These are phyloP conservation scores for Ogataea hybrid DNA, from an alignment of 1,139 yeast species.

Conservation along the genomic window DNA sequence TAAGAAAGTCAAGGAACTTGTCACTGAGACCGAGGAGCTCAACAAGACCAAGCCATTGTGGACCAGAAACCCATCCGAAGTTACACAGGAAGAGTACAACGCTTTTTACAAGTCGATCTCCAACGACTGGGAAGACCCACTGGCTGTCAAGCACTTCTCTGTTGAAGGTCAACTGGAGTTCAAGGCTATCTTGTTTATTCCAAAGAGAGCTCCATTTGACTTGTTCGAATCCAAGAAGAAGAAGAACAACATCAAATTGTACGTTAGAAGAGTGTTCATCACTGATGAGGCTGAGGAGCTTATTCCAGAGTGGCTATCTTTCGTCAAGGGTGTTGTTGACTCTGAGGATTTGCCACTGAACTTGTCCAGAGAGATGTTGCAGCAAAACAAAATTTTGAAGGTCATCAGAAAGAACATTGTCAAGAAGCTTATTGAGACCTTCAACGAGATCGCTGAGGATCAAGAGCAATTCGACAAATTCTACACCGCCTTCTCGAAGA, in stretches of 20 bases:
- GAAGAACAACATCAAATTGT: slow-evolving; percentile 98
- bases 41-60: slow-evolving; percentile 99
- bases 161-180: slow-evolving; percentile 99
- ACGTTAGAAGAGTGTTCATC: slow-evolving; percentile 99
- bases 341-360: slow-evolving; percentile 99
- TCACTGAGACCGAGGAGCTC: slow-evolving; percentile 93
- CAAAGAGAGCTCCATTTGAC: slow-evolving; percentile 99
- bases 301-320: slow-evolving; percentile 98
- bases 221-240: slow-evolving; percentile 97
- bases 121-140: slow-evolving; percentile 99
- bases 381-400: slow-evolving; percentile 99
- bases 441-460: slow-evolving; percentile 99
- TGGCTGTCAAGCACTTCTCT: slow-evolving; percentile 98
- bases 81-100: slow-evolving; percentile 97
- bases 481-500: slow-evolving; percentile 98
- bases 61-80: slow-evolving; percentile 99
- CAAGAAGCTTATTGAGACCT: slow-evolving; percentile 97
- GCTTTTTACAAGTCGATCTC: slow-evolving; percentile 99
- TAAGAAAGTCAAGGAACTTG: slow-evolving; percentile 70
- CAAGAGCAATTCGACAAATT: slow-evolving; percentile 98
- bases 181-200: slow-evolving; percentile 96
- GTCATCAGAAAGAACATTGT: slow-evolving; percentile 99
- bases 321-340: slow-evolving; percentile 99
- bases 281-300: slow-evolving; percentile 99
- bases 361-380: slow-evolving; percentile 99